Base-by-base conservation (phyloP, 2,329 filamentous ascomycete species). In the Diplocarpon rosae region DNA sequence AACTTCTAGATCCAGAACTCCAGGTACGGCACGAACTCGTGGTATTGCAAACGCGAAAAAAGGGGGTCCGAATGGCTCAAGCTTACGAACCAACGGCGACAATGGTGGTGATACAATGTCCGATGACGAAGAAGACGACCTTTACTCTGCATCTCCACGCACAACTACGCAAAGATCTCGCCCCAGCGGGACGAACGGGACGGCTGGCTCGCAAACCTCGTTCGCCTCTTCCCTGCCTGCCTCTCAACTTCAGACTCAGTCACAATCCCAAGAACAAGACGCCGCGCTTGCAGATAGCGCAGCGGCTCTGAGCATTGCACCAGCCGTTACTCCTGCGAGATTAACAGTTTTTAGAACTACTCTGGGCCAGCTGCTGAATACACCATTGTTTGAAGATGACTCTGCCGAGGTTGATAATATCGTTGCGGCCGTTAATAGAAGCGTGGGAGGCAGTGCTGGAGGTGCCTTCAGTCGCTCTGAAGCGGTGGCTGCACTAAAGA, bases 351-450 rank as follows among this genome's bases (percentile, higher is more conserved):
- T 98, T 79, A 80, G 86, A 43, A 76, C 77, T 10, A 77, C 84
- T 2, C 71, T 98, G 2, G 92, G 92, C 17, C 83, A 86, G 56
- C 71, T 98, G 43, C 81, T 95, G 58, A 82, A 83, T 56, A 83
- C 83, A 0, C 72, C 77, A 11, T 65, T 98, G n/a, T 98, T 98
- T 61, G 78, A 81, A 28, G 85, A 93, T 49, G 92, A 96, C 58
- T 78, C 81, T 14, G 87, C 88, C 12, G 74, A 82, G 49, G 73
- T 95, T 1, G 76, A 80, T 50, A 76, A 76, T 20, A 72, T 98
- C 28, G 72, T 95, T 14, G 73, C 72, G 3, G 85, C 85, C 8
- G 84, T 98, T 40, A 98, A 98, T 62, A 68, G 68, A 3, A 77
- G 78, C 55, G 56, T 95, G 37, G 71, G 75, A 12, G 58, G 65